phyloP scores from a whole-genome alignment of 2,329 filamentous ascomycete genomes.

The Alternaria sp. region DNA sequence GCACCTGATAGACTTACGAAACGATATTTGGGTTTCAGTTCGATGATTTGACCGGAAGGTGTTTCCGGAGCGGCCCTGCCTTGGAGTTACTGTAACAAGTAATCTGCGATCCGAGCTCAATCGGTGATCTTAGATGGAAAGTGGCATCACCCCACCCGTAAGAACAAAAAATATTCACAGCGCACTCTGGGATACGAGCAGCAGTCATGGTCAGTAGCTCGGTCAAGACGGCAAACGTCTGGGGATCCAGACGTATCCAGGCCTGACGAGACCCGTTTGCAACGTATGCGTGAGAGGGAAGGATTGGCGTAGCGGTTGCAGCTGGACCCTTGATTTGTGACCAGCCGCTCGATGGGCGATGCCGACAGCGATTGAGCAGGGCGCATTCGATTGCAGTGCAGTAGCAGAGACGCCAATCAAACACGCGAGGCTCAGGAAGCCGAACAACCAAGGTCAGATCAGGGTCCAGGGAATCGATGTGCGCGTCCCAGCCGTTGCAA shows the following conservation, averaged over 20 bases:
- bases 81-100: neutral
- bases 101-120: neutral
- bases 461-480: constrained; percentile 15
- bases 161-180: neutral
- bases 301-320: constrained; percentile 2
- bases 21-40: neutral
- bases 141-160: neutral
- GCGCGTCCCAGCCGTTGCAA: constrained; percentile 5
- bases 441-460: constrained; percentile 9
- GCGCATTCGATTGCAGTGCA: constrained; percentile 22
- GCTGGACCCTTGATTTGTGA: constrained; percentile 7
- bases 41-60: constrained; percentile 13
- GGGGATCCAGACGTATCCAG: neutral
- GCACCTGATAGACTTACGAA: neutral
- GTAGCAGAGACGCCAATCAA: constrained; percentile 8
- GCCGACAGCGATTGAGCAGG: constrained; percentile 32
- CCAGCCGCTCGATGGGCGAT: constrained; percentile 18
- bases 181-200: neutral
- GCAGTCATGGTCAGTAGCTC: neutral
- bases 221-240: neutral
- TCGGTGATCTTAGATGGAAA: neutral
- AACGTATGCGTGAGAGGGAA: constrained; percentile 14
- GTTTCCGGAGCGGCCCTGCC: neutral
- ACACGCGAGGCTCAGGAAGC: neutral
- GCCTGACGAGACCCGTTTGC: neutral